phyloP scores from a whole-genome alignment of 2,329 filamentous ascomycete genomes.

The Exutisphaerella laricina region DNA sequence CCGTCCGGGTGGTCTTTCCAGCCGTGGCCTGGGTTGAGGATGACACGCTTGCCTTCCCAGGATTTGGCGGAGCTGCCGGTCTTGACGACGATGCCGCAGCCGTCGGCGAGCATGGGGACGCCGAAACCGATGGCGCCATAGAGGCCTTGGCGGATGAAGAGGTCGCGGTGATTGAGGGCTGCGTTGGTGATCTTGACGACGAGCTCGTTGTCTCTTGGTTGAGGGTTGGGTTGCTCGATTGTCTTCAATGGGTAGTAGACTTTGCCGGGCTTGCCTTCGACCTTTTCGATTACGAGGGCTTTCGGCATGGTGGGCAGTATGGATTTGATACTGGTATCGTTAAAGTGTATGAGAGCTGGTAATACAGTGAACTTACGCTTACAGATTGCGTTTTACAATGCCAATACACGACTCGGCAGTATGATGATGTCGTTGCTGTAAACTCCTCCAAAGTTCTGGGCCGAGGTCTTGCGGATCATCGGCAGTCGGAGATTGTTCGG shows the following conservation, averaged over 20 bases:
- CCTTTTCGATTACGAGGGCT: slow-evolving; percentile 59
- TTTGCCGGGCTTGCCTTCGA: slow-evolving; percentile 77
- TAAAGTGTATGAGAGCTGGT: background rate
- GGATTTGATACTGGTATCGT: background rate
- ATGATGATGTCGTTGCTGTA: background rate
- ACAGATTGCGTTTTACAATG: background rate
- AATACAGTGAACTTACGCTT: background rate
- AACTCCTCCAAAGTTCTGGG: no score
- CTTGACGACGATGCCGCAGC: slow-evolving; percentile 65
- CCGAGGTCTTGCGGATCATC: no score
- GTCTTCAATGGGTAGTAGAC: slow-evolving; percentile 70
- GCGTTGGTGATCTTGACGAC: slow-evolving; percentile 71
- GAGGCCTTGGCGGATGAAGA: slow-evolving; percentile 87
- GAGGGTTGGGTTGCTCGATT: slow-evolving; percentile 57
- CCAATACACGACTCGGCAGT: background rate
- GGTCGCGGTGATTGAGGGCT: slow-evolving; percentile 89
- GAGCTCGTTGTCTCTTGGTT: slow-evolving; percentile 56
- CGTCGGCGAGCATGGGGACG: slow-evolving; percentile 75
- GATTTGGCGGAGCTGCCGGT: slow-evolving; percentile 52
- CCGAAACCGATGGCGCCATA: slow-evolving; percentile 82
- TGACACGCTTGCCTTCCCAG: slow-evolving; percentile 63
- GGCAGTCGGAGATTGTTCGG: no score
- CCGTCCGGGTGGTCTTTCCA: slow-evolving; percentile 69
- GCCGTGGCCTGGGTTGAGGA: slow-evolving; percentile 71
- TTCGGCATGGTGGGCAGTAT: slow-evolving; percentile 40